Evolutionary conservation across 495 filamentous ascomycete genomes (phyloP).

Genomic region (Aspergillus cavernicola): DNA sequence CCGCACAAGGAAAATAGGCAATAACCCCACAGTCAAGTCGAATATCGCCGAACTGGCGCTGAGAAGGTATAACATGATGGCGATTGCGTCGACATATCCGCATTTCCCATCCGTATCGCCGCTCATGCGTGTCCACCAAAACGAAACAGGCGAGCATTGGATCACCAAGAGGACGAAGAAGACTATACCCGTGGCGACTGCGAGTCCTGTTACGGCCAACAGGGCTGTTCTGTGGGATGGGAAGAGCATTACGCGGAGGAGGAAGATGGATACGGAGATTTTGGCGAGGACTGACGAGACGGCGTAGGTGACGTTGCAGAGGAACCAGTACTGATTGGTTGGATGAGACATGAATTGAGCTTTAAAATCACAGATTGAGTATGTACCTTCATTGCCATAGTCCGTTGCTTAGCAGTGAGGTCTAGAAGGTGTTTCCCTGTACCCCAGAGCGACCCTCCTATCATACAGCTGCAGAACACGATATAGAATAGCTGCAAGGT

Average conservation of each 20-base stretch:
- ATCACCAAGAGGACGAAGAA: conserved; percentile 12
- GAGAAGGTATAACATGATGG: conserved; percentile 19
- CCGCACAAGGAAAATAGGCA: conserved; percentile 17
- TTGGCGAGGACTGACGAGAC: conserved; percentile 19
- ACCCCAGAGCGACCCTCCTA: conserved; percentile 18
- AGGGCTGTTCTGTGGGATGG: conserved; percentile 10
- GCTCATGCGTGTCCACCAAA: conserved; percentile 19
- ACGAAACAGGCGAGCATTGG: conserved; percentile 22
- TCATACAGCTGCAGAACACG: conserved; percentile 19
- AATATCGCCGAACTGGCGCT: conserved; percentile 20
- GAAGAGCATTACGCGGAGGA: conserved; percentile 19
- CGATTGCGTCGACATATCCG: conserved; percentile 2
- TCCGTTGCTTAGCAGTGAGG: conserved; percentile 6
- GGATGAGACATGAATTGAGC: not conserved
- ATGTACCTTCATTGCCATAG: conserved; percentile 19
- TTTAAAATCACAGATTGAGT: too few species aligned
- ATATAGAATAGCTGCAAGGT: conserved; percentile 12
- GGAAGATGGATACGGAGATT: conserved; percentile 22
- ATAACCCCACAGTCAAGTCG: conserved; percentile 22
- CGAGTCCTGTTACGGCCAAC: conserved; percentile 12
- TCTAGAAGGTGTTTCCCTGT: conserved; percentile 17
- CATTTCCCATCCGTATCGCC: not conserved
- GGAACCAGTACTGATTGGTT: conserved; percentile 11
- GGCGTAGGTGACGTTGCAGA: conserved; percentile 15
- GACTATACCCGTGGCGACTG: conserved; percentile 8